Conservation (phyloP, 371 early-diverging fungal species). For the Mucor velutinosus region DNA sequence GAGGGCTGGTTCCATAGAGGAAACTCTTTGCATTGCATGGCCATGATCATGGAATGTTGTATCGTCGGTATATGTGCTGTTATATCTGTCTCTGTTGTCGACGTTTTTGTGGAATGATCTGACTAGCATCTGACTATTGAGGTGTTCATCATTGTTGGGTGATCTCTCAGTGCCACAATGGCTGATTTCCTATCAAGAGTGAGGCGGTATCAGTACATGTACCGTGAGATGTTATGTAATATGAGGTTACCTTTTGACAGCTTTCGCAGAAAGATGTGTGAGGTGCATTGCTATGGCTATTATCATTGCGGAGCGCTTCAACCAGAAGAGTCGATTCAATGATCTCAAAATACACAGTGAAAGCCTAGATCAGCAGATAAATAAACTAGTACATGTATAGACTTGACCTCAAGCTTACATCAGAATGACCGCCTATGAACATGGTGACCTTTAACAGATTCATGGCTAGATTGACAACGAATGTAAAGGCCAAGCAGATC, state of each 20-base stretch:
- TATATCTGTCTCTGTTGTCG: neutral
- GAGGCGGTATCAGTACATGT: neutral
- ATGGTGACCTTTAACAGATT: constrained; percentile 47
- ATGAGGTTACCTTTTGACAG: constrained; percentile 32
- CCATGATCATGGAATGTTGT: neutral
- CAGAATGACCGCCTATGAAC: constrained; percentile 41
- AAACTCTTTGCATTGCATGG: neutral
- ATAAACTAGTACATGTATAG: neutral
- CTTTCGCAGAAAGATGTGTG: constrained; percentile 30
- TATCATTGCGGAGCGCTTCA: constrained; percentile 50
- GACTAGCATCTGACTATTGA: constrained; percentile 11
- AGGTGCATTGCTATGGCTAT: constrained; percentile 7
- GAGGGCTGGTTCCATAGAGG: constrained; percentile 6
- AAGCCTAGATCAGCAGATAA: constrained; percentile 23
- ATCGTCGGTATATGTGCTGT: neutral
- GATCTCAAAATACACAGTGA: constrained; percentile 49
- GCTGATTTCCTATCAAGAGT: constrained; percentile 13
- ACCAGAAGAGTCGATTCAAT: constrained; percentile 51
- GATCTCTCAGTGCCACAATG: neutral
- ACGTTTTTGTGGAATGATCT: constrained; percentile 4
- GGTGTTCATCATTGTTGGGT: constrained; percentile 12
- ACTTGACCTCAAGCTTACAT: constrained; percentile 25
- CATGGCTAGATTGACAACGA: constrained; percentile 50
- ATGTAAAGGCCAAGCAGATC: constrained; percentile 43
- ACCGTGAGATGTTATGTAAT: neutral